Percentiles rank a stretch among this genome's conserved stretches.
These are phyloP conservation scores for Podospora appendiculata DNA, from an alignment of 495 filamentous ascomycete genomes.

Conservation along the genomic window DNA sequence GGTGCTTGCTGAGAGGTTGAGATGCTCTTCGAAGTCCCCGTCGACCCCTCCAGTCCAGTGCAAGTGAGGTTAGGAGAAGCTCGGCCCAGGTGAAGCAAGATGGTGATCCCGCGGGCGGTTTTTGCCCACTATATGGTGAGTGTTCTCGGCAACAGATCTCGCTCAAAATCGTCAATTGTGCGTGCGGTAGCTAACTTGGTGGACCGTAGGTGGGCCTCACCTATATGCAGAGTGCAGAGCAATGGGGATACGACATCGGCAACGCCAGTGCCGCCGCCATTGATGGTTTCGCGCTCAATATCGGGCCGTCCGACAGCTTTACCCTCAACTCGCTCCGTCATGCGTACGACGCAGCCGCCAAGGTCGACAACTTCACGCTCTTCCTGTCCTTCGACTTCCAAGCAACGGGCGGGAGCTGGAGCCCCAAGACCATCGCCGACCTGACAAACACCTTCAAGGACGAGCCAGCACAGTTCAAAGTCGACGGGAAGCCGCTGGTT, in stretches of 20 bases:
- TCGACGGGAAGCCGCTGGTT: constrained; percentile 19
- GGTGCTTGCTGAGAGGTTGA: too few relatives aligned
- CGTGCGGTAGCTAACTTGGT: background rate
- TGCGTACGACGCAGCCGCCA: constrained; percentile 19
- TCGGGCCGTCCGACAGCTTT: constrained; percentile 19
- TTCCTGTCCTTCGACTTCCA: constrained; percentile 35
- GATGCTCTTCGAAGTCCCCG: too few relatives aligned
- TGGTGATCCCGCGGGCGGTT: constrained; percentile 13
- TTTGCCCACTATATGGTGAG: constrained; percentile 36
- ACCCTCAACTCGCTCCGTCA: constrained; percentile 12
- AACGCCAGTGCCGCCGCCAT: constrained; percentile 19
- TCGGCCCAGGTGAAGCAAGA: too few relatives aligned
- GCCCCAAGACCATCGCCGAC: constrained; percentile 15
- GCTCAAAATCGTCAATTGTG: background rate
- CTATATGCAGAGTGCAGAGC: constrained; percentile 13
- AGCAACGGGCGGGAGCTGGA: constrained; percentile 12
- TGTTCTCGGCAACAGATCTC: background rate
- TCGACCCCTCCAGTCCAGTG: too few relatives aligned
- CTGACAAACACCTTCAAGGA: constrained; percentile 19
- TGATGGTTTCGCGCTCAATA: constrained; percentile 15
- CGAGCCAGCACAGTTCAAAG: constrained; percentile 20
- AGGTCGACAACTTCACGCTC: constrained; percentile 28
- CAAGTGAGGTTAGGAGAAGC: too few relatives aligned
- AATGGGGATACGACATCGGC: constrained; percentile 25
- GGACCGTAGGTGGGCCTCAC: constrained; percentile 16